These are phyloP conservation scores for Eucalyptus lansdowneana DNA, from an alignment of 345 rosid species.

Conservation along the genomic window DNA sequence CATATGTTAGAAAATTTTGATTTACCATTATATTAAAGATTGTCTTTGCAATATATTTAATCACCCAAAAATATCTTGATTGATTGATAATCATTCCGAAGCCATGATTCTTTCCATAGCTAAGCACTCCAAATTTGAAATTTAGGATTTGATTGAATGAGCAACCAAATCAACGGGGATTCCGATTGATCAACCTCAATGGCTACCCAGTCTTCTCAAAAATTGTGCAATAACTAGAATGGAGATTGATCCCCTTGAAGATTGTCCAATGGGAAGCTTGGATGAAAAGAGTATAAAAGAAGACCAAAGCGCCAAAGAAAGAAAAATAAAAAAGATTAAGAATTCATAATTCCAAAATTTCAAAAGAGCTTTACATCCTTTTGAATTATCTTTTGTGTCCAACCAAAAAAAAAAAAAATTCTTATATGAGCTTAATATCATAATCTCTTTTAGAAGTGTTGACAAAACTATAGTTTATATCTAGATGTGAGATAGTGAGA, in stretches of 20 bases:
- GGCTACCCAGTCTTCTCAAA: not conserved
- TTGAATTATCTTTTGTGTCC: not conserved
- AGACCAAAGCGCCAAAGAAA: not conserved
- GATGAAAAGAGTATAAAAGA: not conserved
- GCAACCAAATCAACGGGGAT: not conserved
- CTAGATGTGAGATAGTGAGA: not conserved
- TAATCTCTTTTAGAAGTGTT: not conserved
- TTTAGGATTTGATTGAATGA: not conserved
- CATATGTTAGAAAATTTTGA: not conserved
- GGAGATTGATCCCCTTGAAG: not conserved
- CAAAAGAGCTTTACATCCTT: not conserved
- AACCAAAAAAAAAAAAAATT: no score
- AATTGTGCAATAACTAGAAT: not conserved
- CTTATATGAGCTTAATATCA: not conserved
- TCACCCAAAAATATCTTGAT: not conserved
- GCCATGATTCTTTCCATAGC: not conserved
- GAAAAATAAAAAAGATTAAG: not conserved
- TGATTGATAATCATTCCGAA: not conserved
- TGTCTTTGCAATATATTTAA: not conserved
- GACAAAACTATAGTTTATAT: not conserved
- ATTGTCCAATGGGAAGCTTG: not conserved
- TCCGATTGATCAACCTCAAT: not conserved
- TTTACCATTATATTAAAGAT: no score
- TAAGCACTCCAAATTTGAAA: not conserved
- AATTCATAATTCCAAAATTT: not conserved